Evolutionary conservation across 2,329 filamentous ascomycete species (phyloP), one percentile per base, ranked within the genome.

Genomic region (Sarocladium kiliense): DNA sequence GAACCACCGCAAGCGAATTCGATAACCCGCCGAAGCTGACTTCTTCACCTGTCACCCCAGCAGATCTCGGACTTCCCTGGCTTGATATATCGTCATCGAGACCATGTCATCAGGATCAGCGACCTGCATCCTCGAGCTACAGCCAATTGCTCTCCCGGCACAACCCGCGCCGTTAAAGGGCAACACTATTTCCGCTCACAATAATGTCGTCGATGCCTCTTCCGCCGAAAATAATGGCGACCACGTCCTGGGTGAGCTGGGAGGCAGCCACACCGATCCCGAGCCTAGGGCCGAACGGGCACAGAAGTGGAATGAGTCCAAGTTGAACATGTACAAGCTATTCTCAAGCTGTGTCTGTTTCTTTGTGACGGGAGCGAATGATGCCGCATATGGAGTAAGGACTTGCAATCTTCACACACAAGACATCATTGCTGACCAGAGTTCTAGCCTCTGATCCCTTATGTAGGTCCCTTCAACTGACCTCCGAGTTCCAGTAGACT

Each of bases 301-400:
- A 6, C 53, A 79, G 63, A 71, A 67, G 57, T 79, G 72, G 81
- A 82, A 77, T 60, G 67, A 72, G 59, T 75, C 80, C 45, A 73
- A 67, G 12, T 66, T 66, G 2, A 84, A 81, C 56, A 68, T 74
- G 2, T 69, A 71, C 58, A 75, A 77, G 10, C 70, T 82, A 1
- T 67, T 72, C 2, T 74, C 82, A 0, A 77, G 79, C 0, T 85
- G 84, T 65, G 83, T 75, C 71, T 77, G 75, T 6, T 81, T 86
- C 57, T 62, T 81, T 4, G 75, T 81, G 1, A 78, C 82, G 64
- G 83, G 83, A 0, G 75, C 78, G 10, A 84, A 82, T 55, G 81
- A 84, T 66, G 75, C 78, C 2, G 79, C 79, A 11, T 82, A 82
- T 54, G 81, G 81, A 58, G 79, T 80, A 65, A 71, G 77, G 69